Evolutionary conservation across 768 basidiomycete genomes (phyloP).

Genomic region (Lactarius indigo): DNA sequence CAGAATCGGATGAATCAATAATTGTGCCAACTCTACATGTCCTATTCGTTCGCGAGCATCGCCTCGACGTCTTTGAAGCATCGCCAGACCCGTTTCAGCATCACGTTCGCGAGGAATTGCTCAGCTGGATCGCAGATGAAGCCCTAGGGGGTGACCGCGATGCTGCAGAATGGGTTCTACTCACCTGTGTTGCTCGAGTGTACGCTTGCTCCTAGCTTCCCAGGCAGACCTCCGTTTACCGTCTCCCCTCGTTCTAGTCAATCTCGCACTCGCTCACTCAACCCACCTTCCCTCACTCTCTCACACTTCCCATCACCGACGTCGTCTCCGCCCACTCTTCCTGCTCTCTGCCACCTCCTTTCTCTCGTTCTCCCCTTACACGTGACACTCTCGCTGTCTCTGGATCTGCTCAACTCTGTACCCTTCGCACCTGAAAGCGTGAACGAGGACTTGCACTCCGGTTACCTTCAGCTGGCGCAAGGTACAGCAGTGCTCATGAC

Average conservation of each 20-base stretch:
- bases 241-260: conserved; percentile 42
- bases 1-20: conserved; percentile 33
- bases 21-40: conserved; percentile 68
- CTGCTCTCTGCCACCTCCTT: conserved; percentile 53
- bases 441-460: conserved; percentile 70
- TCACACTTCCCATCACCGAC: conserved; percentile 54
- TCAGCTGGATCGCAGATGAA: conserved; percentile 71
- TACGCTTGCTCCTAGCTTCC: conserved; percentile 36
- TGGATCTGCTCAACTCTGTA: conserved; percentile 55
- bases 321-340: conserved; percentile 27
- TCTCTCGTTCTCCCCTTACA: conserved; percentile 56
- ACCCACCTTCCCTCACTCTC: conserved; percentile 63
- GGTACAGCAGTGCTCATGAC: conserved; percentile 60
- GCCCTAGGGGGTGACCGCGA: conserved; percentile 63
- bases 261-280: conserved; percentile 60
- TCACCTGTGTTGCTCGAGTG: conserved; percentile 60
- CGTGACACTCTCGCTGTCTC: conserved; percentile 54
- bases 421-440: conserved; percentile 62
- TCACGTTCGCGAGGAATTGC: conserved; percentile 49
- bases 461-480: conserved; percentile 66
- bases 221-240: not conserved
- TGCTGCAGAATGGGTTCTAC: conserved; percentile 73
- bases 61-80: conserved; percentile 31
- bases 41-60: conserved; percentile 47
- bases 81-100: conserved; percentile 24